Evolutionary conservation across 768 basidiomycete genomes (phyloP).

Genomic region (Pholiota conissans): DNA sequence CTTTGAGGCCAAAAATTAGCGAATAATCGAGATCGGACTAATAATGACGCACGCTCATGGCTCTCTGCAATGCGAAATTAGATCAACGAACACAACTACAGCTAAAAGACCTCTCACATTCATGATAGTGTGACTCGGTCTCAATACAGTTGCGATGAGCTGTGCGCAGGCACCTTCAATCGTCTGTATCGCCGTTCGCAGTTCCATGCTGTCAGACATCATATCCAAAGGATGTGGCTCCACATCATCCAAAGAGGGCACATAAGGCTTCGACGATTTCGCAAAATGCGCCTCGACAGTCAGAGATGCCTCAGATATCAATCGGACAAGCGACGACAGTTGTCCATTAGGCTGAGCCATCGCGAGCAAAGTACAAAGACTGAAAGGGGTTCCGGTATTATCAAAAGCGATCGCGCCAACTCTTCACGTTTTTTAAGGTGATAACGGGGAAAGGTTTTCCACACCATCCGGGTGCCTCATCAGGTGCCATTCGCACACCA

Average conservation of each 20-base stretch:
- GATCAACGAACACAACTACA: not conserved
- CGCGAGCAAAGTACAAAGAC: not conserved
- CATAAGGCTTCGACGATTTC: constrained; percentile 22
- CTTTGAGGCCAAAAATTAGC: not conserved
- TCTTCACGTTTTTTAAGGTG: not conserved
- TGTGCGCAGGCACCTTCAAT: constrained; percentile 31
- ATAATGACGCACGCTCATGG: not conserved
- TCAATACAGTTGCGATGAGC: constrained; percentile 22
- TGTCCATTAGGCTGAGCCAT: constrained; percentile 2
- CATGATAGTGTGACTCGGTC: constrained; percentile 24
- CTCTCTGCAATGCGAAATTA: not conserved
- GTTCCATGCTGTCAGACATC: constrained; percentile 10
- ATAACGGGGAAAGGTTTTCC: not conserved
- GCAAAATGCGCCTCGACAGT: constrained; percentile 21
- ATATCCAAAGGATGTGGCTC: constrained; percentile 21
- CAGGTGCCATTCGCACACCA: not conserved
- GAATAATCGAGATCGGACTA: not conserved
- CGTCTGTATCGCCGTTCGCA: constrained; percentile 22
- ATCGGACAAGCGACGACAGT: constrained; percentile 13
- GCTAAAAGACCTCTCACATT: constrained; percentile 19
- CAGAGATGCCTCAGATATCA: constrained; percentile 21
- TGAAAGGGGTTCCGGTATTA: not conserved
- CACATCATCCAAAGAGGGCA: constrained; percentile 23
- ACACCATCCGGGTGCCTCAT: not conserved
- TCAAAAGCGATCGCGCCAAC: not conserved